Evolutionary conservation across 768 basidiomycete genomes (phyloP), one percentile per base, ranked within the genome.

Genomic region (Mycena indigotica): DNA sequence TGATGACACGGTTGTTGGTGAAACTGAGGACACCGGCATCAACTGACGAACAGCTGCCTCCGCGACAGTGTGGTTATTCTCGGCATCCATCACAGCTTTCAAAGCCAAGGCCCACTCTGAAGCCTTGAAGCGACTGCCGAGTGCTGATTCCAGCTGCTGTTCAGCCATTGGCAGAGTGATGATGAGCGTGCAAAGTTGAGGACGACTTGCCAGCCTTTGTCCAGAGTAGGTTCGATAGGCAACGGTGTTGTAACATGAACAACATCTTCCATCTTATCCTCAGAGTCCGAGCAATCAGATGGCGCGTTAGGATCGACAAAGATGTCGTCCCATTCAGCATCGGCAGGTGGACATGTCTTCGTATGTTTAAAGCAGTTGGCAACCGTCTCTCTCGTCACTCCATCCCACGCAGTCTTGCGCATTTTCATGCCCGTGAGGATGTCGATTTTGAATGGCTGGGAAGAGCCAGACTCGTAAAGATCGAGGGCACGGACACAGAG

Each of bases 331-430:
- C 19, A 29, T 30, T 52, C 46, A 26, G 53, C 29, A 52, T 56
- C 40, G 54, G 41, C n/a, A 26, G 13, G 25, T 25, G 38, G 41
- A 55, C 58, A 57, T 28, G 73, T 75, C 21, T 55, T 52, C 12
- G 72, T 70, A 49, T 77, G 70, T n/a, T 58, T 51, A 75, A 75
- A 76, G 55, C 76, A 77, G 57, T 75, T 63, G 28, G 53, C 21
- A 46, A 77, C 75, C 16, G 74, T 76, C n/a, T 52, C 48, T 0
- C 60, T 16, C 28, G 57, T 38, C n/a, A 77, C 63, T 8, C 41
- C 28, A 6, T 67, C 39, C 74, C 77, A 78, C 3, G 72, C 70
- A 13, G 65, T 54, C 30, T 66, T 56, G 1, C 64, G 69, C 63
- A 77, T 68, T 6, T 57, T 54, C 69, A 79, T 75, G 3, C 63